phyloP scores from a whole-genome alignment of 108 stramenopile species.

The Cyclotella sp. region DNA sequence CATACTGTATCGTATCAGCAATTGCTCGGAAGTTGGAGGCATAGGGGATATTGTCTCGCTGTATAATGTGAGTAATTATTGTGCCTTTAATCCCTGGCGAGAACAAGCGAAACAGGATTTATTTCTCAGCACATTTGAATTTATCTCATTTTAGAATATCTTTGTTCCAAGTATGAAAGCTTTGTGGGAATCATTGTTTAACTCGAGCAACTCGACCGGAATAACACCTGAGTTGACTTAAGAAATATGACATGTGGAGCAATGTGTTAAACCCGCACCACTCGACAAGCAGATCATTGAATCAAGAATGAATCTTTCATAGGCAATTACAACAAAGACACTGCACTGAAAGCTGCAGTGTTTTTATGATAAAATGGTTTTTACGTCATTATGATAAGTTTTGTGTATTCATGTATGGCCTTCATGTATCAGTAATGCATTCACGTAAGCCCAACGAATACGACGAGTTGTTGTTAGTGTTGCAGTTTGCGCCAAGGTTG shows the following conservation, averaged over 20 bases:
- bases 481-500: not conserved
- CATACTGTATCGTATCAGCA: constrained; percentile 6
- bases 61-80: constrained; percentile 18
- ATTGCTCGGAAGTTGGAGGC: not conserved
- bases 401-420: too few species aligned
- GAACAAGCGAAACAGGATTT: not conserved
- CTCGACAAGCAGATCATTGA: not conserved
- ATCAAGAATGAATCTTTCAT: not conserved
- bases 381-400: too few species aligned
- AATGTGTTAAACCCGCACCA: not conserved
- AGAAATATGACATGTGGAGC: not conserved
- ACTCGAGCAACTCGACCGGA: not conserved
- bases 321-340: not conserved
- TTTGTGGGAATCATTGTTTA: constrained; percentile 3
- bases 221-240: not conserved
- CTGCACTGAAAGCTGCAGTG: too few species aligned
- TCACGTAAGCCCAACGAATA: too few species aligned
- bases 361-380: too few species aligned
- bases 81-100: not conserved
- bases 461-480: not conserved
- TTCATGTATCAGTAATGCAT: too few species aligned
- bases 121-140: not conserved
- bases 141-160: not conserved
- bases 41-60: not conserved
- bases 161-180: constrained; percentile 21